Evolutionary conservation across 1,139 yeast genomes (phyloP).

Genomic region (Suzukiozyma palmioleophila): DNA sequence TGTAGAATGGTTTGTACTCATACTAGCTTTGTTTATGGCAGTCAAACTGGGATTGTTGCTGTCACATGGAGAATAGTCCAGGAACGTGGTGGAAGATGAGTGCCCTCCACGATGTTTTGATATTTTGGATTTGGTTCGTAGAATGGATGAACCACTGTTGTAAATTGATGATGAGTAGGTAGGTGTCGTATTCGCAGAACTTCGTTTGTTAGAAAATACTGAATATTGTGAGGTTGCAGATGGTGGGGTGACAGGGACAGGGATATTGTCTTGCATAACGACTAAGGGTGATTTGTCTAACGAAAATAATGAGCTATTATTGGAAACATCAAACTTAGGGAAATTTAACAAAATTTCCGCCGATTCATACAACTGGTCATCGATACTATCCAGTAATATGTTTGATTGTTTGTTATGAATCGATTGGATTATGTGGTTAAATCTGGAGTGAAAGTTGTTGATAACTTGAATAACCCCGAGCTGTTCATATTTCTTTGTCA

Average conservation of each 20-base stretch:
- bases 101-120: conserved; percentile 3
- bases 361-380: conserved; percentile 16
- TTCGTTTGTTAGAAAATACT: conserved; percentile 30
- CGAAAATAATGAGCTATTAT: conserved; percentile 15
- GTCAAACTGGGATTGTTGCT: conserved; percentile 1
- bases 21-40: not conserved
- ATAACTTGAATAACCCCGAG: conserved; percentile 41
- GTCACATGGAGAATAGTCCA: conserved; percentile 3
- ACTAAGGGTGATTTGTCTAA: conserved; percentile 21
- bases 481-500: conserved; percentile 48
- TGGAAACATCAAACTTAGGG: conserved; percentile 13
- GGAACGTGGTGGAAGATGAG: conserved; percentile 2
- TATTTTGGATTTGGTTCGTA: conserved; percentile 3
- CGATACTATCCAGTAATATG: conserved; percentile 14
- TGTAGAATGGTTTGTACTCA: not conserved
- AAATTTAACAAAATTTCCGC: conserved; percentile 28
- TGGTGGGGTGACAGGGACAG: conserved; percentile 38
- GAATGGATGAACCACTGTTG: conserved; percentile 1
- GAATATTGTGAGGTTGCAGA: conserved; percentile 40
- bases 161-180: conserved; percentile 1
- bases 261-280: conserved; percentile 18
- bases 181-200: conserved; percentile 7
- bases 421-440: conserved; percentile 20
- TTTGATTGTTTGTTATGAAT: conserved; percentile 21
- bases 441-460: conserved; percentile 28